A percentile compares a stretch with the other conserved stretches of the same genome.
These are phyloP conservation scores for Penicillium coprophilum DNA, from an alignment of 495 filamentous ascomycete species.

Conservation along the genomic window DNA sequence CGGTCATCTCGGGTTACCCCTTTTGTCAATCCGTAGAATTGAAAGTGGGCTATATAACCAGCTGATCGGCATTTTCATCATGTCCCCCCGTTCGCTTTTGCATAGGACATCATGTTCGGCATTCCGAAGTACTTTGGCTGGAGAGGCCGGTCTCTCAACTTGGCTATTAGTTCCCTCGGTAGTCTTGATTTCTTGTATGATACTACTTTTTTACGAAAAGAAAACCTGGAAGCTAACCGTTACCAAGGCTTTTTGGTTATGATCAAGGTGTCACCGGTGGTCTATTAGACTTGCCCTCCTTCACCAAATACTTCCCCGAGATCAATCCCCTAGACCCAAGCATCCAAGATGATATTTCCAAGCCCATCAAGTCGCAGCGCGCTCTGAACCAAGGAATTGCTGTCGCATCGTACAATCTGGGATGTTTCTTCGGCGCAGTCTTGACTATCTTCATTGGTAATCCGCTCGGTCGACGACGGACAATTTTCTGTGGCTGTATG, in stretches of 20 bases:
- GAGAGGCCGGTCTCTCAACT: constrained; percentile 60
- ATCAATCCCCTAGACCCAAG: constrained; percentile 24
- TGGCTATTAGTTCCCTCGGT: constrained; percentile 64
- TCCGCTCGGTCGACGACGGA: constrained; percentile 62
- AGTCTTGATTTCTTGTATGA: constrained; percentile 63
- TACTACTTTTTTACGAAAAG: not conserved
- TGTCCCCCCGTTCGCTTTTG: constrained; percentile 3
- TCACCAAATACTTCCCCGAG: constrained; percentile 52
- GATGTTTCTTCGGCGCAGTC: constrained; percentile 71
- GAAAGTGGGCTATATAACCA: constrained; percentile 23
- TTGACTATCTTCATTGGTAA: constrained; percentile 70
- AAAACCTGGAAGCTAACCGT: constrained; percentile 3
- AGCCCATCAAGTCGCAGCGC: constrained; percentile 21
- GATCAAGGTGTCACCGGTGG: constrained; percentile 59
- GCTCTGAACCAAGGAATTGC: constrained; percentile 50
- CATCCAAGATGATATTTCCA: constrained; percentile 1
- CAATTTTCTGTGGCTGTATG: constrained; percentile 63
- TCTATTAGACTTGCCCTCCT: constrained; percentile 53
- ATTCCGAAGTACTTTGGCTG: constrained; percentile 58
- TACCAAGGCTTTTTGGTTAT: constrained; percentile 50
- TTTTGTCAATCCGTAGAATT: constrained; percentile 23
- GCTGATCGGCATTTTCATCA: constrained; percentile 12
- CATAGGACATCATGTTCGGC: constrained; percentile 38
- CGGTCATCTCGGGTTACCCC: constrained; percentile 25
- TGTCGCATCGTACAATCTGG: constrained; percentile 69